Evolutionary conservation across 1,284 basidiomycete species (phyloP).

Genomic region (Schizophyllum amplum): DNA sequence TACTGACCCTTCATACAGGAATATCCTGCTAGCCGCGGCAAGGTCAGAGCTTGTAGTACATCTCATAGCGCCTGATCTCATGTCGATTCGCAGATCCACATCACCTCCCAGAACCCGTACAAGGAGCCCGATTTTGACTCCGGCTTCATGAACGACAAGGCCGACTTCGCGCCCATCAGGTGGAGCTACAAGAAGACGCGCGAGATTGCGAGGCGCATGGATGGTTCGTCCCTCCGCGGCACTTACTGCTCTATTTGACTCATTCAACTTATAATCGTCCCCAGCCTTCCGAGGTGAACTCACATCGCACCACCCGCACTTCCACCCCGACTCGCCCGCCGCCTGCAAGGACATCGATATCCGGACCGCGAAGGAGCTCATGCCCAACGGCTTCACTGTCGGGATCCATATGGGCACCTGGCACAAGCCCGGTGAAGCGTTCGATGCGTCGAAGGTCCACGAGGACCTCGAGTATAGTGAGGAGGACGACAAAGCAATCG

Average conservation of each 20-base stretch:
- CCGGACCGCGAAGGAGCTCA: conserved; percentile 54
- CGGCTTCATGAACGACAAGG: conserved; percentile 72
- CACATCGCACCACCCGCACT: conserved; percentile 64
- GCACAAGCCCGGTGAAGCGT: conserved; percentile 39
- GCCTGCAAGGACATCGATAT: conserved; percentile 57
- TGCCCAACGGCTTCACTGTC: conserved; percentile 54
- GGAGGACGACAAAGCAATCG: conserved; percentile 63
- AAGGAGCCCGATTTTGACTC: conserved; percentile 57
- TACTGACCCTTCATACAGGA: conserved; percentile 26
- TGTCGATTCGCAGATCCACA: conserved; percentile 67
- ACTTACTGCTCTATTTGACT: background rate
- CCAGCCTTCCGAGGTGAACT: conserved; percentile 61
- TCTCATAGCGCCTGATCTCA: no score
- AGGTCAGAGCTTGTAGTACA: conserved; percentile 22
- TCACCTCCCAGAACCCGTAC: conserved; percentile 53
- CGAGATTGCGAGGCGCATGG: conserved; percentile 65
- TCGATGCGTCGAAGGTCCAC: conserved; percentile 49
- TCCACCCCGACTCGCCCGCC: conserved; percentile 61
- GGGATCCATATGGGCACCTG: conserved; percentile 60
- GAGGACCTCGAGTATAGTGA: conserved; percentile 56
- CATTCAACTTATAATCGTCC: background rate
- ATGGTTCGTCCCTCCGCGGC: conserved; percentile 31
- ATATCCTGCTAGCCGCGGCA: conserved; percentile 61
- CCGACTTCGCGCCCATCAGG: conserved; percentile 66
- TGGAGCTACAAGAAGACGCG: conserved; percentile 73